Evolutionary conservation across 441 rosid genomes (phyloP), one percentile per base, ranked within the genome.

Genomic region (Gossypium schwendimanii): DNA sequence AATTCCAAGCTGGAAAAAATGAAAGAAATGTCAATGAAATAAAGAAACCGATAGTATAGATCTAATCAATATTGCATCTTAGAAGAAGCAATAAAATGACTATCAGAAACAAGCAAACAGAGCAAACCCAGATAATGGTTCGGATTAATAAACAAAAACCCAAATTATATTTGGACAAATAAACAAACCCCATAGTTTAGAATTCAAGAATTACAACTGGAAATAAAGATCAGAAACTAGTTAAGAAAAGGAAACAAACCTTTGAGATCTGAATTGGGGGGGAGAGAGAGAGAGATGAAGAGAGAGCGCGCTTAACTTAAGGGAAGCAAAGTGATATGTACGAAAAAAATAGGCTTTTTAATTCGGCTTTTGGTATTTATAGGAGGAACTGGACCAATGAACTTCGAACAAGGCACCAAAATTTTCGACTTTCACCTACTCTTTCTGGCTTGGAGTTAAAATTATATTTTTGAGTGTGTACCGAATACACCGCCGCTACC

Each of bases 371-470:
- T 3, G 70, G 58, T 49, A 66, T 66, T 47, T 66, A 66, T 47
- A 66, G 24, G 73, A 23, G 73, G 14, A 72, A 44, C 68, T 81
- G 84, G 75, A 78, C 78, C 81, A 61, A 78, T 62, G 65, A 73
- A 64, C 75, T 77, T 78, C 4, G 80, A 21, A 71, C 31, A 39
- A 76, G 78, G 77, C 86, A 59, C 31, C 50, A 17, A 41, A 44
- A 36, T 45, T 11, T 23, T 9, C 57, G 1, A n/a, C 57, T 8
- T 10, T 33, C 23, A 65, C 70, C 70, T 7, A 55, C 60, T 47
- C 39, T 28, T 6, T 44, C 15, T 6, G 70, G 26, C n/a, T 1
- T 45, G 12, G 28, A 28, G n/a, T 18, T 31, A 33, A 6, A 33
- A 33, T 33, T 33, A 33, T 33, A 33, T 33, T 33, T 33, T 33